Base-by-base conservation (phyloP, 2,329 filamentous ascomycete species). In the Chaetomium sp. region DNA sequence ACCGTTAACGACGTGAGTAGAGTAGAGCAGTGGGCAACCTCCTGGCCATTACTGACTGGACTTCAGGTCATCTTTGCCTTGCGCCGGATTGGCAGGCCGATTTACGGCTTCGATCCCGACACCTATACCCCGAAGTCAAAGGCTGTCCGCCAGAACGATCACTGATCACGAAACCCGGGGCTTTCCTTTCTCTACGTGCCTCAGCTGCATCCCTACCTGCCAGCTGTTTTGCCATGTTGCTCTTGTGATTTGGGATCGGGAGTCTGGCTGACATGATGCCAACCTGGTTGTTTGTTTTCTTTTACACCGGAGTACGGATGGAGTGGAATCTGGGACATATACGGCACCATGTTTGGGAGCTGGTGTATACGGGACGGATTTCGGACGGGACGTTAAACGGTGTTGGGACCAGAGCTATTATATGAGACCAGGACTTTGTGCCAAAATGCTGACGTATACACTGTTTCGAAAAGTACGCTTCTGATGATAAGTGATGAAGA, bases 1-100 rank as follows among this genome's bases (percentile, higher is more conserved):
- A 89, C 86, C 0, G 79, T 86, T 0, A 75, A 79, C 0, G 89
- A 91, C 68, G 88, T 89, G 72, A 73, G 82, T 77, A 13, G 16
- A 19, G 29, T 19, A 29, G 7, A 6, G 19, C 12, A n/a, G 29
- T 19, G 13, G 31, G 27, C 19, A 25, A 51, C 27, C 25, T 12
- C 4, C 4, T 6, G 55, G 9, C 23, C 57, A 42, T 23, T 7
- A 45, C 65, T 70, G 27, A 68, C 49, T 50, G 9, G 19, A 23
- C 8, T 8, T 27, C 38, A 89, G 87, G 84, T 89, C 0, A 74
- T 89, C 0, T 80, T 83, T 59, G 76, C 81, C 0, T 73, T 89
- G 0, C 75, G 75, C 0, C 74, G 80, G 0, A 75, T 83, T 3
- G 85, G 86, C 0, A 72, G 76, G 0, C 83, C 85, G 0, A 80